phyloP scores from a whole-genome alignment of 1,284 basidiomycete genomes.

The Ceratobasidium sp. region DNA sequence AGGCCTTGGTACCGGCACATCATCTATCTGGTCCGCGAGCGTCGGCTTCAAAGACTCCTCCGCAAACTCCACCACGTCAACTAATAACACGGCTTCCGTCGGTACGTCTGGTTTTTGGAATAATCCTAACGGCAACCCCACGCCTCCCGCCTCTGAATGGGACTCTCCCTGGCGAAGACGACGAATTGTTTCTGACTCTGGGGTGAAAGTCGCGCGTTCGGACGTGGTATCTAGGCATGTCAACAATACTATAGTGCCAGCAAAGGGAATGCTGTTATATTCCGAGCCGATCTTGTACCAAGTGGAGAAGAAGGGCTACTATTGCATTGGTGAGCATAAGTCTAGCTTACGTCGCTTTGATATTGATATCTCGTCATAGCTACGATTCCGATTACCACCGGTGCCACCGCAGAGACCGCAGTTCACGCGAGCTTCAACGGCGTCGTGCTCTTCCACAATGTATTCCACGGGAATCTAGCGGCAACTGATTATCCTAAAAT shows the following conservation, averaged over 20 bases:
- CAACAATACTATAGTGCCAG: conserved; percentile 48
- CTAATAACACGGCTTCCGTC: conserved; percentile 40
- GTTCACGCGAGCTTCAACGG: conserved; percentile 87
- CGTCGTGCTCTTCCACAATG: conserved; percentile 87
- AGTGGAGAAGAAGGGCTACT: conserved; percentile 93
- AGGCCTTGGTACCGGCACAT: conserved; percentile 72
- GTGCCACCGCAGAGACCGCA: conserved; percentile 53
- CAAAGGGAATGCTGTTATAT: conserved; percentile 64
- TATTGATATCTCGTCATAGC: conserved; percentile 62
- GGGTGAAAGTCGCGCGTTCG: neutral
- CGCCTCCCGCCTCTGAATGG: conserved; percentile 55
- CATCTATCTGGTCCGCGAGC: conserved; percentile 83
- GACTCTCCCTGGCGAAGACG: conserved; percentile 41
- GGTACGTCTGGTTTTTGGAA: conserved; percentile 66
- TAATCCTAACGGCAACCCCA: conserved; percentile 70
- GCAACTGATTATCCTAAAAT: conserved; percentile 99
- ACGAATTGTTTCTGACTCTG: conserved; percentile 24
- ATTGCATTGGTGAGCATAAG: conserved; percentile 83
- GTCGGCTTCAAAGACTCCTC: conserved; percentile 64
- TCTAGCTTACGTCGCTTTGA: neutral
- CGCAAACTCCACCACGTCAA: conserved; percentile 43
- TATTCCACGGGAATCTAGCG: conserved; percentile 89
- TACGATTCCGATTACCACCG: conserved; percentile 81
- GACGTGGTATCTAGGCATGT: conserved; percentile 26
- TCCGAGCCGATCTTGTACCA: conserved; percentile 78